Evolutionary conservation across 768 basidiomycete species (phyloP), one percentile per base, ranked within the genome.

Genomic region (Ephemerocybe angulata): DNA sequence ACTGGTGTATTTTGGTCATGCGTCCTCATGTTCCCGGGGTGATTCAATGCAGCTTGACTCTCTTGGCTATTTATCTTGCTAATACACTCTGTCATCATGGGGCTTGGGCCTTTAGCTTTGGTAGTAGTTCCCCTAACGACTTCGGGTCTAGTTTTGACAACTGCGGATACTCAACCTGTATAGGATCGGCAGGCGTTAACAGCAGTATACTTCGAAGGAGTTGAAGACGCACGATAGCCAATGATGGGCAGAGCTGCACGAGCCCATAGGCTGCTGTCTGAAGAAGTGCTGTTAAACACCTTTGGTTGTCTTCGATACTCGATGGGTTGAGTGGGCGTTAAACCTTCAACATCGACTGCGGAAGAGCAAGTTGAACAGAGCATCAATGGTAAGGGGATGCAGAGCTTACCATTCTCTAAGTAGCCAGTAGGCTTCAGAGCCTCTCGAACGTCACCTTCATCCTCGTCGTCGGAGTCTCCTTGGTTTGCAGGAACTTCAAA

Each of bases 171-270:
- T n/a, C n/a, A n/a, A n/a, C n/a, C n/a, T n/a, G n/a, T n/a, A 43
- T 15, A 27, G 25, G 47, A 4, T 19, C 27, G 47, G 27, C 28
- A 13, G 30, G 41, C 30, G 27, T 5, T 31, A 52, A 8, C 22
- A 42, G 21, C 8, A 38, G 25, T 40, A 25, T 12, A 25, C 21
- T 33, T n/a, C 15, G 24, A 40, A 15, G 33, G 19, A 33, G 21
- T 6, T n/a, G n/a, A n/a, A n/a, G 42, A 53, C 62, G 21, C 31
- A 76, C 75, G 60, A 69, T 51, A 2, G 65, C 46, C 0, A 75
- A 64, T 11, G 69, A 65, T 1, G 77, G 77, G 55, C 70, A 77
- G 5, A 63, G 63, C 29, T 62, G 52, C 21, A 65, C 66, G 17
- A 78, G 63, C 25, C 61, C 62, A 21, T 49, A 54, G 44, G 69